A percentile compares a stretch with the other conserved stretches of the same genome.
These are phyloP conservation scores for Talaromyces sp. DNA, from an alignment of 2,329 filamentous ascomycete species.

Conservation along the genomic window DNA sequence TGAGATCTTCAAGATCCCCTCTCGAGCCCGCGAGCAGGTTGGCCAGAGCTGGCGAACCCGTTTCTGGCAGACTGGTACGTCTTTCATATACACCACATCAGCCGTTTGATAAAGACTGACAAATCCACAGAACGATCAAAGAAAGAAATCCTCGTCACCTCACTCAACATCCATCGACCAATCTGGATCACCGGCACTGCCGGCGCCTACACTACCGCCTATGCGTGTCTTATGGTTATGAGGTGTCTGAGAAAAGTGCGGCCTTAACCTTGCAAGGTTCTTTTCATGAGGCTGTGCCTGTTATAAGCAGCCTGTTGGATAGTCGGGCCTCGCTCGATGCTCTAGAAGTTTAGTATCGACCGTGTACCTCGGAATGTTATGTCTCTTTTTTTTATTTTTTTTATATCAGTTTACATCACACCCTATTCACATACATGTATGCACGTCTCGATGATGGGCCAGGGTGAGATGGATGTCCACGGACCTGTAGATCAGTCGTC, in stretches of 20 bases:
- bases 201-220: constrained; percentile 10
- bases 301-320: background rate
- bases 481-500: background rate
- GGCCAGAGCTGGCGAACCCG: constrained; percentile 7
- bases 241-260: constrained; percentile 6
- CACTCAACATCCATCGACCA: constrained; percentile 9
- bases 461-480: background rate
- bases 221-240: constrained; percentile 6
- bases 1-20: constrained; percentile 13
- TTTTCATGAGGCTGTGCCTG: background rate
- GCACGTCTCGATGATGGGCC: background rate
- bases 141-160: constrained; percentile 10
- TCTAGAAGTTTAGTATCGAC: background rate
- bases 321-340: background rate
- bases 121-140: constrained; percentile 8
- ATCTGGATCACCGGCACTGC: constrained; percentile 10
- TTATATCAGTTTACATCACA: too few species aligned
- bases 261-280: background rate
- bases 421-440: background rate
- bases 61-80: constrained; percentile 11
- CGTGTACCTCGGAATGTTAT: background rate
- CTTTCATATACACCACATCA: background rate
- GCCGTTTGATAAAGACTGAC: background rate
- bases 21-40: constrained; percentile 10
- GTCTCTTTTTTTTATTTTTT: background rate